Conservation (phyloP, 345 rosid species). For the Psidium guajava region DNA sequence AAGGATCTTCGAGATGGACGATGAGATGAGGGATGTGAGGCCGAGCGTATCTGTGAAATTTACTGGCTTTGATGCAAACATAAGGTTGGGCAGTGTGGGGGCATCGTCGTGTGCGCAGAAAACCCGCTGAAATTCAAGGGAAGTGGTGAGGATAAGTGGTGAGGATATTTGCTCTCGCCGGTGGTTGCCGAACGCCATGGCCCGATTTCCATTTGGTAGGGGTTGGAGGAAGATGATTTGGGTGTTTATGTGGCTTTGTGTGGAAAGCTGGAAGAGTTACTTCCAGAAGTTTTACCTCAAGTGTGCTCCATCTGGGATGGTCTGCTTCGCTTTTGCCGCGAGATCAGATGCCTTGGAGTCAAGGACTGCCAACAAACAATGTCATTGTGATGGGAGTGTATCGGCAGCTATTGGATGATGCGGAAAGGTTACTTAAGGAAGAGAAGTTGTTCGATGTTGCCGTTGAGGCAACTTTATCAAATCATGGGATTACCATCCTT, state of each 20-base stretch:
- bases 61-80: background rate
- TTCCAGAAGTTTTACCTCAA: background rate
- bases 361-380: background rate
- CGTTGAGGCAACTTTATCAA: background rate
- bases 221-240: background rate
- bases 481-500: background rate
- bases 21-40: background rate
- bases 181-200: background rate
- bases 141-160: too few relatives aligned
- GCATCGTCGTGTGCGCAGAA: too few relatives aligned
- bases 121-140: too few relatives aligned
- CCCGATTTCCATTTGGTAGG: background rate
- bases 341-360: background rate
- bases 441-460: background rate
- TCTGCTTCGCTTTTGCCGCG: background rate
- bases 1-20: background rate
- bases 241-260: background rate
- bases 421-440: background rate
- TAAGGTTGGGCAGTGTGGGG: too few relatives aligned
- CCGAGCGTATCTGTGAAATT: too few relatives aligned
- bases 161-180: background rate
- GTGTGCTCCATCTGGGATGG: background rate
- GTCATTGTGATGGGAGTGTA: background rate
- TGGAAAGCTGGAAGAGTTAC: background rate
- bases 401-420: background rate